These are phyloP conservation scores for Aspergillus awamori DNA, from an alignment of 2,329 filamentous ascomycete genomes.

Conservation along the genomic window DNA sequence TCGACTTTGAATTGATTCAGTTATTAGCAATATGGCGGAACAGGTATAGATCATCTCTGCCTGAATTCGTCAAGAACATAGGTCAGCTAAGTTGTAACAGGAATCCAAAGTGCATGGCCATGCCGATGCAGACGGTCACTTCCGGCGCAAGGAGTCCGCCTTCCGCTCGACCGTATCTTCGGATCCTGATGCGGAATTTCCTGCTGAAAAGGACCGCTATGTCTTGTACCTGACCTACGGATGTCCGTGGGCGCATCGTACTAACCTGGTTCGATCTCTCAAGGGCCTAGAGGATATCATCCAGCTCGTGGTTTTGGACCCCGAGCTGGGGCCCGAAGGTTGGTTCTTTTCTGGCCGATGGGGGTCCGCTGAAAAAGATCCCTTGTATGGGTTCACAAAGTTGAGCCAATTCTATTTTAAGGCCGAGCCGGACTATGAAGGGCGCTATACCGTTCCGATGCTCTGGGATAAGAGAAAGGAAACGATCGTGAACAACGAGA, in stretches of 20 bases:
- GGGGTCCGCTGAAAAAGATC: slow-evolving; percentile 63
- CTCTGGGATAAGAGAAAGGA: slow-evolving; percentile 76
- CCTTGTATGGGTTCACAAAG: slow-evolving; percentile 70
- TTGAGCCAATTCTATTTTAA: slow-evolving; percentile 76
- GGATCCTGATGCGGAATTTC: slow-evolving; percentile 55
- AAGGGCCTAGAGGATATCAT: slow-evolving; percentile 56
- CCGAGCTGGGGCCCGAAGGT: slow-evolving; percentile 51
- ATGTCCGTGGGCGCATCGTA: slow-evolving; percentile 65
- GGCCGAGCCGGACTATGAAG: slow-evolving; percentile 67
- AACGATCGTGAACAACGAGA: slow-evolving; percentile 84
- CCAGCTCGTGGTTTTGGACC: slow-evolving; percentile 50
- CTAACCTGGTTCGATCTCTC: slow-evolving; percentile 51
- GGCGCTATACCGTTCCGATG: slow-evolving; percentile 79
- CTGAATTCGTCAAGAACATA: background rate
- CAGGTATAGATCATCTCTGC: slow-evolving; percentile 9
- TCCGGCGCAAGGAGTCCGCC: slow-evolving; percentile 55
- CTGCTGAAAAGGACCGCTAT: slow-evolving; percentile 63
- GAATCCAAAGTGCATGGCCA: slow-evolving; percentile 32
- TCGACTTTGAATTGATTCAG: background rate
- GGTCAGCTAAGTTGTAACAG: slow-evolving; percentile 9
- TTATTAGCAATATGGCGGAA: slow-evolving; percentile 12
- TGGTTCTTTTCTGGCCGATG: slow-evolving; percentile 75
- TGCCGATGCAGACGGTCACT: slow-evolving; percentile 54
- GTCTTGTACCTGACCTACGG: slow-evolving; percentile 62
- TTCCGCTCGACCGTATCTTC: slow-evolving; percentile 62